phyloP scores from a whole-genome alignment of 805 yeast species.

The Torulaspora gathmanii region DNA sequence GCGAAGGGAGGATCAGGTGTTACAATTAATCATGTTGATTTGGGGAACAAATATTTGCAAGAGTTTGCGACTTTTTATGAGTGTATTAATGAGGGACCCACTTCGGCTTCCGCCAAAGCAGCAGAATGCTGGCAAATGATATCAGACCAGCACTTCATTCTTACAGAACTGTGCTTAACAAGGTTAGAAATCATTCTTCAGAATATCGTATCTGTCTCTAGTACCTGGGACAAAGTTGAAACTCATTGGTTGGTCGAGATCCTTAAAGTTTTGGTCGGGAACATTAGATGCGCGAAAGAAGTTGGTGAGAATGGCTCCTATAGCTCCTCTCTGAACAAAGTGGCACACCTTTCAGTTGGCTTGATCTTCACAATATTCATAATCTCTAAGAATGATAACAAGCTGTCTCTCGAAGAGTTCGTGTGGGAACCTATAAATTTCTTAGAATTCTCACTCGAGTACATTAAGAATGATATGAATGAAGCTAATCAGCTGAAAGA shows the following conservation, averaged over 20 bases:
- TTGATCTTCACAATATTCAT: constrained; percentile 42
- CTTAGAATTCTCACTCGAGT: constrained; percentile 32
- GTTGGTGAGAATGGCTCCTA: neutral
- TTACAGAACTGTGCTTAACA: constrained; percentile 17
- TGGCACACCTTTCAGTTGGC: constrained; percentile 36
- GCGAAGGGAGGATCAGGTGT: constrained; percentile 19
- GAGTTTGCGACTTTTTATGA: constrained; percentile 19
- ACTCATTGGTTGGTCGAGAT: constrained; percentile 13
- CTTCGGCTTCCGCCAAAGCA: constrained; percentile 6
- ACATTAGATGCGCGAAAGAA: constrained; percentile 14
- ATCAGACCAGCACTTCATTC: constrained; percentile 10
- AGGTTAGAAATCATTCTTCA: constrained; percentile 18
- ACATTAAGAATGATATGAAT: constrained; percentile 32
- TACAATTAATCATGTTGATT: constrained; percentile 21
- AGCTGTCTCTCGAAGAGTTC: constrained; percentile 44
- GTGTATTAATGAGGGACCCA: constrained; percentile 9
- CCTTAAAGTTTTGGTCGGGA: constrained; percentile 19
- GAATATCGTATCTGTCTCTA: constrained; percentile 18
- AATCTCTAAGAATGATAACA: constrained; percentile 40
- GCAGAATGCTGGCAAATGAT: constrained; percentile 21
- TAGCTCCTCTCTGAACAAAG: constrained; percentile 18
- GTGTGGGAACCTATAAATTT: constrained; percentile 41
- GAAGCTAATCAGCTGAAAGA: constrained; percentile 11
- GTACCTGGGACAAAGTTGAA: constrained; percentile 10
- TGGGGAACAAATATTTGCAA: constrained; percentile 22